These are phyloP conservation scores for Ananas comosus DNA, from an alignment of 176 grass and related monocot species.

Conservation along the genomic window DNA sequence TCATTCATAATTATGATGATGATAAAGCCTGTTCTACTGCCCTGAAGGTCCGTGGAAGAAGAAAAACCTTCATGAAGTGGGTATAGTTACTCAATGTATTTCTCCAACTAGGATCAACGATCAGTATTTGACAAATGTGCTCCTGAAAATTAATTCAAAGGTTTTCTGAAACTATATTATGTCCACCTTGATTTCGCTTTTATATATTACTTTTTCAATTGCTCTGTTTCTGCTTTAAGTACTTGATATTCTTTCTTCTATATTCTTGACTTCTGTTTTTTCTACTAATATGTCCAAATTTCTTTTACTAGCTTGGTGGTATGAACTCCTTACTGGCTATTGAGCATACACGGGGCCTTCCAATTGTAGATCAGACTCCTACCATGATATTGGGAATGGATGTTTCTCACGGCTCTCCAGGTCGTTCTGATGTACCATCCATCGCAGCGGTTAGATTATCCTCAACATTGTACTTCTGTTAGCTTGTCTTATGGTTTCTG, in stretches of 20 bases:
- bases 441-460: slow-evolving; percentile 52
- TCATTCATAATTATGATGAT: slow-evolving; percentile 1
- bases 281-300: slow-evolving; percentile 19
- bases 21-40: slow-evolving; percentile 10
- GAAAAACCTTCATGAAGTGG: slow-evolving; percentile 88
- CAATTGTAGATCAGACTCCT: slow-evolving; percentile 42
- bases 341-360: slow-evolving; percentile 38
- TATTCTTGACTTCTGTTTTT: not conserved
- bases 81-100: slow-evolving; percentile 85
- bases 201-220: not conserved
- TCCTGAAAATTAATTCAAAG: slow-evolving; percentile 96
- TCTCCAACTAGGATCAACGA: slow-evolving; percentile 80
- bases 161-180: slow-evolving; percentile 28
- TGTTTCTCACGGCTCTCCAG: slow-evolving; percentile 72
- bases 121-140: slow-evolving; percentile 90
- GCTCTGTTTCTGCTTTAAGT: not conserved
- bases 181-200: not conserved
- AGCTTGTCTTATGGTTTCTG: not conserved
- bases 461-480: not conserved
- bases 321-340: slow-evolving; percentile 59
- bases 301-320: slow-evolving; percentile 61
- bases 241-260: not conserved
- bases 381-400: slow-evolving; percentile 85
- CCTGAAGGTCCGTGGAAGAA: slow-evolving; percentile 89
- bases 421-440: slow-evolving; percentile 63